Base-by-base conservation (phyloP, 1,284 basidiomycete species). In the Boletus semigastroideus region DNA sequence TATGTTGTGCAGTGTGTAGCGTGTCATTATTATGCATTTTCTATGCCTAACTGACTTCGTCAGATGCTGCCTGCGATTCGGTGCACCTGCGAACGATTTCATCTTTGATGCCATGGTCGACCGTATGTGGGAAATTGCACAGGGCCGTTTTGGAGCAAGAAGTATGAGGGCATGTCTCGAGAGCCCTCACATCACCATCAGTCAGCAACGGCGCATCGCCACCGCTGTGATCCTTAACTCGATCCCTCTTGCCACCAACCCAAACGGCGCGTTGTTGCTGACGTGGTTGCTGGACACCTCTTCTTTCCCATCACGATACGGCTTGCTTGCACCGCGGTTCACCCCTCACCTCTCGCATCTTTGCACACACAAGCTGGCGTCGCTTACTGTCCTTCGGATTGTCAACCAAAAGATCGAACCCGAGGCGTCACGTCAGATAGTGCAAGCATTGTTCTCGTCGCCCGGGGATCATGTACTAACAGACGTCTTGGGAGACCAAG, bases 71-170 rank as follows among this genome's bases (percentile, higher is more conserved):
- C 77, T 99, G 46, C 87, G 92, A 20, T 99, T 98, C 62, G 91
- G 92, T 42, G 74, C 86, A 28, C 95, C 96, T 16, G 82, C 82
- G 34, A 93, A 90, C 53, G 94, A 97, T 61, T 98, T 98, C 70
- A 90, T 99, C 55, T 98, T 98, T 68, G 96, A 99, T 68, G 94
- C 94, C 33, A 98, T 99, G 80, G 87, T 93, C 43, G 96, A 99
- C 70, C 90, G 97, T 45, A 92, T 97, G 74, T 99, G 97, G 97
- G 96, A 96, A 74, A 81, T 98, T 53, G 93, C 93, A 1, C 94
- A 98, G 75, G 92, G 92, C 30, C 86, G 97, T 28, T 99, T 98
- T 62, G 97, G 97, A 52, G 95, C 97, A 37, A 87, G 97, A 46
- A 97, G 94, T 67, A 97, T 99, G 90, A 82, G 96, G 53, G 94